These are phyloP conservation scores for Dendrocalamus sinicus DNA, from an alignment of 176 grass and related monocot species.

Conservation along the genomic window DNA sequence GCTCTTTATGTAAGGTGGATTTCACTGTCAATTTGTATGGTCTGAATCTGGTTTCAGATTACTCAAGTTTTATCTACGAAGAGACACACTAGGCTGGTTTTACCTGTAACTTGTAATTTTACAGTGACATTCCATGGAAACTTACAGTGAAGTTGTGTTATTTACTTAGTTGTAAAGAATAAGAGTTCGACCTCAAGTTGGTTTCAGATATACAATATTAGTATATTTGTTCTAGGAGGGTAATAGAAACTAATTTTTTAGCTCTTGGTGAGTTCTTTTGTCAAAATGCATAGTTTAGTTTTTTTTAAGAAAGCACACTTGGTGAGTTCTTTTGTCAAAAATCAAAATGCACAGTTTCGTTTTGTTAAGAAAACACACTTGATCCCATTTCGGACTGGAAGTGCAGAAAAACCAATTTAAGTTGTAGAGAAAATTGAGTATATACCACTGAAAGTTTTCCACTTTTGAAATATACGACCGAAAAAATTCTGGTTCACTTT, in stretches of 20 bases:
- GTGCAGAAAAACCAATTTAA: background rate
- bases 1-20: background rate
- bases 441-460: too few relatives aligned
- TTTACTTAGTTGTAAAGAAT: background rate
- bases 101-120: background rate
- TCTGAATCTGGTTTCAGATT: background rate
- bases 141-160: background rate
- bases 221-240: background rate
- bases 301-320: background rate
- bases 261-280: background rate
- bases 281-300: too few relatives aligned
- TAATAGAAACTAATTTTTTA: conserved; percentile 13
- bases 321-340: background rate
- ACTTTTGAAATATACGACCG: too few relatives aligned
- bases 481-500: too few relatives aligned
- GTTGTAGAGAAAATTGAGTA: too few relatives aligned
- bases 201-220: conserved; percentile 2
- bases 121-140: background rate
- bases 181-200: background rate
- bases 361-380: background rate
- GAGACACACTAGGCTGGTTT: background rate
- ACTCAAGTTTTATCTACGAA: too few relatives aligned
- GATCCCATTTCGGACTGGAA: background rate
- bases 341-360: background rate
- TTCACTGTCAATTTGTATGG: background rate